Conservation (phyloP, 306 rosid genomes). For the Spatholobus suberectus region DNA sequence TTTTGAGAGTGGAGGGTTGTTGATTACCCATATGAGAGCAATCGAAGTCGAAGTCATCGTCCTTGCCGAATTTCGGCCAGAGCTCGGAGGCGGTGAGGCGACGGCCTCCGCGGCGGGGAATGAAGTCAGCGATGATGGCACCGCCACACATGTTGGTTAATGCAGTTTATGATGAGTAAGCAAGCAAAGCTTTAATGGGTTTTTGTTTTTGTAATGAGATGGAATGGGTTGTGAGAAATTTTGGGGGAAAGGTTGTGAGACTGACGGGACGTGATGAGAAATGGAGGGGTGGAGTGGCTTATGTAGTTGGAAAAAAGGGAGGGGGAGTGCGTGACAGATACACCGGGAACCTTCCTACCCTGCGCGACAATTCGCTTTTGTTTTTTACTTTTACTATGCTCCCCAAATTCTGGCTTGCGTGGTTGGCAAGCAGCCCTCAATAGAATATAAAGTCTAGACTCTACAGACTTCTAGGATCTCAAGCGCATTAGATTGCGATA, state of each 20-base stretch:
- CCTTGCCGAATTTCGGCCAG: conserved; percentile 65
- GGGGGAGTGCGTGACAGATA: conserved; percentile 15
- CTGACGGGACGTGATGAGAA: not conserved
- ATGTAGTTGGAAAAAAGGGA: conserved; percentile 38
- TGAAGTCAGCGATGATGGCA: conserved; percentile 69
- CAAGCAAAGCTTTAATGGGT: not conserved
- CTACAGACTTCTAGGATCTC: too few relatives aligned
- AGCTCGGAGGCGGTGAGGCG: conserved; percentile 53
- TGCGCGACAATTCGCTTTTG: not conserved
- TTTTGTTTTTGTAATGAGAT: not conserved
- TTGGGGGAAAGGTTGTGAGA: not conserved
- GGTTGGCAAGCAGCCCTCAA: not conserved
- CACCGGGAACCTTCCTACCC: conserved; percentile 30
- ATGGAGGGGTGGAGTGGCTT: conserved; percentile 34
- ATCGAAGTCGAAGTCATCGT: conserved; percentile 36
- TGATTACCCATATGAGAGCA: not conserved
- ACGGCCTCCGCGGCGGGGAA: conserved; percentile 64
- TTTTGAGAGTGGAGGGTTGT: conserved; percentile 41
- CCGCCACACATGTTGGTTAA: conserved; percentile 77
- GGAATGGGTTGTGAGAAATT: not conserved
- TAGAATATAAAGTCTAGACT: not conserved
- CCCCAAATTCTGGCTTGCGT: not conserved
- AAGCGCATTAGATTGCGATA: too few relatives aligned
- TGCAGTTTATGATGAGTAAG: not conserved
- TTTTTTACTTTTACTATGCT: not conserved